Evolutionary conservation across 2,329 filamentous ascomycete species (phyloP), one percentile per base, ranked within the genome.

Genomic region (Neocatenulostroma microsporum): DNA sequence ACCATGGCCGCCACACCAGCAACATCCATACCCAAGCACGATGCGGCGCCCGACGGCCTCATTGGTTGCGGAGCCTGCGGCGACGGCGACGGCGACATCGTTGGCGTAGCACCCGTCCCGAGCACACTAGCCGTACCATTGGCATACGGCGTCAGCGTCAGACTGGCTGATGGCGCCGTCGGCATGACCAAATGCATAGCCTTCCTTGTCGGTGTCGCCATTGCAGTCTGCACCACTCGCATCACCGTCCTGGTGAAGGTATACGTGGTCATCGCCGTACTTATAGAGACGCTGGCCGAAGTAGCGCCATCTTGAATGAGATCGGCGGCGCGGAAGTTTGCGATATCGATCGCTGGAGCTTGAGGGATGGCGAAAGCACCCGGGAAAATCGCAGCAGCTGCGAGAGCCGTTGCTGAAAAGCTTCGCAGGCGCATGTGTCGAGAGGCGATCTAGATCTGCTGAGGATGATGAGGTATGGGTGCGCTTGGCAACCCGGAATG

Each of bases 221-320:
- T 42, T 11, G 30, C 34, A 21, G 45, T 47, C 36, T 43, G 13
- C 13, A 46, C 42, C 8, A 47, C 42, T 17, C 45, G 37, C 37
- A 39, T 21, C 26, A 47, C 45, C n/a, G 45, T 47, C 19, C 35
- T 29, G 27, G 43, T 46, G 12, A 41, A 15, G 7, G 42, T 46
- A 25, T 36, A 37, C 15, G 45, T 47, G 17, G 37, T 40, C 17
- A 36, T 31, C 5, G 29, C 21, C 15, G 20, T 21, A 30, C 35
- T 19, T 27, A 35, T 36, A n/a, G 21, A 14, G 31, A 15, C 11
- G 18, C 9, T 25, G 31, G 13, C 25, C 21, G 29, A 28, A 11
- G 15, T 28, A 21, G 33, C 21, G 13, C 2, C 34, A 3, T n/a
- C 27, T 10, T 35, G 19, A 13, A 15, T 26, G 20, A 30, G n/a